Conservation (phyloP, 768 basidiomycete species). For the Gyrodon lividus region DNA sequence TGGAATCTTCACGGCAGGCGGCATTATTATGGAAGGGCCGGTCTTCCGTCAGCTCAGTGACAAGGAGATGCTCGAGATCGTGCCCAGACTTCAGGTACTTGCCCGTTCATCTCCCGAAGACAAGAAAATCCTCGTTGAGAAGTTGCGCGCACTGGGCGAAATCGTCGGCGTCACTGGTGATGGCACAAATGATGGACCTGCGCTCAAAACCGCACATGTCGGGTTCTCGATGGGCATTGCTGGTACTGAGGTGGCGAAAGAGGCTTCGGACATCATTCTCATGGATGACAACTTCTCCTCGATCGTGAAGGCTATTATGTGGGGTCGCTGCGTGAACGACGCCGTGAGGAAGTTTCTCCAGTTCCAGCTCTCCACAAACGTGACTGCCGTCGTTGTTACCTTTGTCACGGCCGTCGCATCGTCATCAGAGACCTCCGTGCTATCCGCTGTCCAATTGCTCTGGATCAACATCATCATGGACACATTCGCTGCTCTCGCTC, state of each 20-base stretch:
- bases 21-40: conserved; percentile 98
- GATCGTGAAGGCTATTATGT: conserved; percentile 97
- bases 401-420: conserved; percentile 89
- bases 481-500: conserved; percentile 94
- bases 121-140: conserved; percentile 91
- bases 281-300: conserved; percentile 98
- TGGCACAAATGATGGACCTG: conserved; percentile 97
- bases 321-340: conserved; percentile 99
- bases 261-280: conserved; percentile 97
- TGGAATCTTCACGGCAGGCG: conserved; percentile 90
- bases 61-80: conserved; percentile 72
- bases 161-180: conserved; percentile 97
- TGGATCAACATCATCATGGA: conserved; percentile 99
- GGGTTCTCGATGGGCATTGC: conserved; percentile 97
- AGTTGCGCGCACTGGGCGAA: conserved; percentile 81
- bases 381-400: conserved; percentile 93
- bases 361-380: conserved; percentile 92
- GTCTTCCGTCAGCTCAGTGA: conserved; percentile 79
- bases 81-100: conserved; percentile 92
- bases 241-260: conserved; percentile 98
- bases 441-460: conserved; percentile 93
- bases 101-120: conserved; percentile 98
- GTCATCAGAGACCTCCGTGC: conserved; percentile 70
- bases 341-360: conserved; percentile 97
- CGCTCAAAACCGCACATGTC: conserved; percentile 92